Evolutionary conservation across 306 rosid genomes (phyloP).

Genomic region (Neltuma alba): DNA sequence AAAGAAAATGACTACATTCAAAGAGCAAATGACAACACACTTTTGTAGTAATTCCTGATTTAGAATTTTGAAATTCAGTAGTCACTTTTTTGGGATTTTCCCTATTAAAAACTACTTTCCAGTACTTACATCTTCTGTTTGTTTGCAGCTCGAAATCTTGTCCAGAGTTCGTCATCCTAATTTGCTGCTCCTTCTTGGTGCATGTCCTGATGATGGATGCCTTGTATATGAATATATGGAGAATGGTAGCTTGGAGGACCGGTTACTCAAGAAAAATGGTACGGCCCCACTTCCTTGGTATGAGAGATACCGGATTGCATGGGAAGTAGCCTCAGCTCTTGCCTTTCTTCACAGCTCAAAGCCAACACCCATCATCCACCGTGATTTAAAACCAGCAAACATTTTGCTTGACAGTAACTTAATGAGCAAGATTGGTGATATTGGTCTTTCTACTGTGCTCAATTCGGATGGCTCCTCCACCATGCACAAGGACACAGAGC

Average conservation of each 20-base stretch:
- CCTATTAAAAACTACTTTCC: neutral
- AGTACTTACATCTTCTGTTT: slow-evolving; percentile 26
- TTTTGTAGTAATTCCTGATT: no score
- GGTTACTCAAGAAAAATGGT: slow-evolving; percentile 39
- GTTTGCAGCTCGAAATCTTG: slow-evolving; percentile 58
- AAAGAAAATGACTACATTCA: no score
- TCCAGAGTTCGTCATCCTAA: slow-evolving; percentile 62
- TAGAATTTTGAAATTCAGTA: no score
- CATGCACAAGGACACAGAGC: slow-evolving; percentile 58
- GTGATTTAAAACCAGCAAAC: slow-evolving; percentile 94
- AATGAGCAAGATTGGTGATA: slow-evolving; percentile 94
- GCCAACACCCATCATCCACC: slow-evolving; percentile 88
- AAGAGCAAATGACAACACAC: no score
- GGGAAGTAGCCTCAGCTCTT: slow-evolving; percentile 96
- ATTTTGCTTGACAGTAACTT: slow-evolving; percentile 85
- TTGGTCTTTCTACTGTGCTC: slow-evolving; percentile 82
- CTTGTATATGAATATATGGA: slow-evolving; percentile 63
- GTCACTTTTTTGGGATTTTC: no score
- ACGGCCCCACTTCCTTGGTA: slow-evolving; percentile 58
- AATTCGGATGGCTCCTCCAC: slow-evolving; percentile 59
- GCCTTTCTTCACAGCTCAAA: slow-evolving; percentile 85
- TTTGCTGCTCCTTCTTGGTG: slow-evolving; percentile 66
- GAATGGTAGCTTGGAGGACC: slow-evolving; percentile 61
- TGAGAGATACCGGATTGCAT: slow-evolving; percentile 89
- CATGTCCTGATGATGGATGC: slow-evolving; percentile 63